Evolutionary conservation across 176 grass and related monocot species (phyloP), one percentile per base, ranked within the genome.

Genomic region (Oropetium thomaeum): DNA sequence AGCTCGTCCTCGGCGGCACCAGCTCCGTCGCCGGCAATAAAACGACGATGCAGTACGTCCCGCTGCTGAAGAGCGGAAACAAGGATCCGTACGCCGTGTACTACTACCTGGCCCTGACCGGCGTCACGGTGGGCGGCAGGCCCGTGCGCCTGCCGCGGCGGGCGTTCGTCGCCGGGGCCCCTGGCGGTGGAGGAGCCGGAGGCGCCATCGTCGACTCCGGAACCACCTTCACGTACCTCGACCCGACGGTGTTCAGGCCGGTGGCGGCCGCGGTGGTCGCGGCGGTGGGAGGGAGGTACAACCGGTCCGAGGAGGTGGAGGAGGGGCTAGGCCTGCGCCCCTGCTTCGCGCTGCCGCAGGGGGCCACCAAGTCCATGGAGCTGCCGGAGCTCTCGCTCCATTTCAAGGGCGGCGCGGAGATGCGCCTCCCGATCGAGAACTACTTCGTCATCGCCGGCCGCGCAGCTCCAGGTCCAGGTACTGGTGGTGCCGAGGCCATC

Each of bases 151-250:
- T 97, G 2, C 94, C 83, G 27, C 2, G 34, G 37, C 71, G 65
- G 13, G 80, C 83, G 17, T 76, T 97, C 38, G 34, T 58, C 10
- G 58, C 78, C 16, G 65, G 32, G 4, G 22, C 78, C 16, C 42
- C 42, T 4, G 42, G 42, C 10, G 45, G 16, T 5, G 69, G 11
- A 5, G 93, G 87, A 1, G 26, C 79, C 5, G 92, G 93, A 7
- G 94, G 94, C 69, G 70, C 88, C 31, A 97, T 97, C 81, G 34
- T 97, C 14, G 94, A 97, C 79, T 93, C 87, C 27, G 90, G 94
- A 76, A 89, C 94, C 10, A 97, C 94, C 7, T 97, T 97, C 86
- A 73, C 78, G 3, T 97, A 93, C 84, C 77, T 93, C 5, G 86
- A 93, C 38, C 78, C 88, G 5, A 53, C 77, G 20, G 86, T 86